Percentiles rank a stretch among this genome's conserved stretches.
These are phyloP conservation scores for Thoreauomyces humboldtii DNA, from an alignment of 192 early-diverging fungal genomes.

Conservation along the genomic window DNA sequence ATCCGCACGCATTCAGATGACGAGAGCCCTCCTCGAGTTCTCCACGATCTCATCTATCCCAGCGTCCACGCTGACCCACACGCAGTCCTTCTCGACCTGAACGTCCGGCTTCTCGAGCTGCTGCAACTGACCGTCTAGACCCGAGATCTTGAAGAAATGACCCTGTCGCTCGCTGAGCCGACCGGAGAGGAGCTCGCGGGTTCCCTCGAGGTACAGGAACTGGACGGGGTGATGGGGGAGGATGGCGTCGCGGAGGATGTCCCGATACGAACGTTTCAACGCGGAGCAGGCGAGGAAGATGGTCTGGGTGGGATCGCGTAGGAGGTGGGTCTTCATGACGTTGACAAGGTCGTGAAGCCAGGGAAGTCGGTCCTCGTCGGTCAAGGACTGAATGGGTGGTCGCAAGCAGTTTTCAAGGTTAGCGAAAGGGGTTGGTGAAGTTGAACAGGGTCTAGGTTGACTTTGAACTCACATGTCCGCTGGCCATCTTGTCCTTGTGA, in stretches of 20 bases:
- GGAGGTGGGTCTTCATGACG: not conserved
- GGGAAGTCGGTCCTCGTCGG: conserved; percentile 65
- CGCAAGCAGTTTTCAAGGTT: not conserved
- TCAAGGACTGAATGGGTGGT: conserved; percentile 34
- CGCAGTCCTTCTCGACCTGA: conserved; percentile 7
- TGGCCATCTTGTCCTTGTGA: conserved; percentile 64
- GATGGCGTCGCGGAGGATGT: conserved; percentile 45
- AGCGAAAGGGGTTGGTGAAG: not conserved
- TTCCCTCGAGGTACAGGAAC: conserved; percentile 54
- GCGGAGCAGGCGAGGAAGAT: conserved; percentile 66
- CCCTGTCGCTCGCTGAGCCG: conserved; percentile 47
- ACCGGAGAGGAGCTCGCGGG: conserved; percentile 38
- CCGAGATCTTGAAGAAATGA: conserved; percentile 55
- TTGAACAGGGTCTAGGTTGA: not conserved
- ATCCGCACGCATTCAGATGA: not conserved
- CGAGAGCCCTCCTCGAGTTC: not conserved
- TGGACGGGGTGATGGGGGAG: conserved; percentile 22
- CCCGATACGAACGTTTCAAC: conserved; percentile 62
- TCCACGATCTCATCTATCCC: conserved; percentile 9
- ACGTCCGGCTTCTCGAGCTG: conserved; percentile 55
- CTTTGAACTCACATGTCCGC: conserved; percentile 37
- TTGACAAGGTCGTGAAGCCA: conserved; percentile 40
- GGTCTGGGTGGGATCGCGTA: not conserved
- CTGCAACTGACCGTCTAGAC: conserved; percentile 63
- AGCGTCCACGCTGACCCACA: conserved; percentile 10